phyloP scores from a whole-genome alignment of 306 rosid species.

The Ormosia semicastrata region DNA sequence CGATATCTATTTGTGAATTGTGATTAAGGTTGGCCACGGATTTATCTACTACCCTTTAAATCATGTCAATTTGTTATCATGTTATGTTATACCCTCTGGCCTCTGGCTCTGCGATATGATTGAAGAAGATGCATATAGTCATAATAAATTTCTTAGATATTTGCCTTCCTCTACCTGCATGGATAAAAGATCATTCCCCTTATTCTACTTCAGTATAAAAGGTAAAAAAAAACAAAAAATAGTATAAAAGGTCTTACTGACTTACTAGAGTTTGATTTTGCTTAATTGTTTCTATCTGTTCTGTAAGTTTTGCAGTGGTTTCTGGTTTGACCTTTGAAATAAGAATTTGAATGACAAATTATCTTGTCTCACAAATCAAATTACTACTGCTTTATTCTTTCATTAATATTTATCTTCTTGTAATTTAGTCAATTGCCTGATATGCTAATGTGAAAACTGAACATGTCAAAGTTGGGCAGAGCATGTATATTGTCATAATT shows the following conservation, averaged over 20 bases:
- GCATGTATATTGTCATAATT: not conserved
- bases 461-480: not conserved
- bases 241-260: not conserved
- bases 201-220: not conserved
- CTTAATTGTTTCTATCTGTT: not conserved
- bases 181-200: not conserved
- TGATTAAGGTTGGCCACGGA: not conserved
- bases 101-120: not conserved
- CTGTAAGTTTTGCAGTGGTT: not conserved
- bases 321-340: not conserved
- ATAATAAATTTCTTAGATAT: not conserved
- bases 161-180: not conserved
- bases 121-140: not conserved
- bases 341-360: not conserved
- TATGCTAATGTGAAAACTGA: no score
- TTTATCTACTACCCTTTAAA: not conserved
- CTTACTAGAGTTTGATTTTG: not conserved
- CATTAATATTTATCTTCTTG: no score
- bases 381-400: no score
- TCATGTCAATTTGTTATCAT: not conserved
- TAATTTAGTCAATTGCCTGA: no score
- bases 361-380: no score
- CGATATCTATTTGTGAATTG: not conserved
- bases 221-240: not conserved
- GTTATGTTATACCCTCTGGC: not conserved